A percentile compares a stretch with the other conserved stretches of the same genome.
Evolutionary conservation across 192 early-diverging fungal species (phyloP).

Genomic region (Backusella circina): DNA sequence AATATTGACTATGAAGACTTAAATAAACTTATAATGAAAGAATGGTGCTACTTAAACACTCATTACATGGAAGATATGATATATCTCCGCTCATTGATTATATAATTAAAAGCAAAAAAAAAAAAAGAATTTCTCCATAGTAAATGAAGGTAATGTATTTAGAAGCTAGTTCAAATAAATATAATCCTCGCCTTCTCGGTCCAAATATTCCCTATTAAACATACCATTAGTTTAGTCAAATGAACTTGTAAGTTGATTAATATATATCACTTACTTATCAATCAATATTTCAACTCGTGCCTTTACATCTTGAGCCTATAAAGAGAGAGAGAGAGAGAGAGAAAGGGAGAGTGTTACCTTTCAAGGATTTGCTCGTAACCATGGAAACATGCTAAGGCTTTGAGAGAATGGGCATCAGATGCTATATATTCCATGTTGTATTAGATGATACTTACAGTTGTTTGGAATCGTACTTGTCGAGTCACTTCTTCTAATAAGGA

Average conservation of each 20-base stretch:
- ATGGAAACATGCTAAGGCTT: too few species aligned
- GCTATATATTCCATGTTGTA: conserved; percentile 49
- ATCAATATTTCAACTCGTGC: conserved; percentile 27
- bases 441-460: conserved; percentile 41
- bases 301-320: conserved; percentile 31
- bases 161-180: neutral
- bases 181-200: conserved; percentile 16
- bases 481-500: conserved; percentile 68
- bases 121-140: too few species aligned
- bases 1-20: too few species aligned
- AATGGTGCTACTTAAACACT: too few species aligned
- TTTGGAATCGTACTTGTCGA: conserved; percentile 56
- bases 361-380: too few species aligned
- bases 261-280: conserved; percentile 12
- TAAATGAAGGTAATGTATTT: too few species aligned
- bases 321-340: neutral
- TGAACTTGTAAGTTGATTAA: neutral
- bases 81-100: too few species aligned
- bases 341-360: too few species aligned
- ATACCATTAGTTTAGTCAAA: neutral
- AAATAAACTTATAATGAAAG: too few species aligned
- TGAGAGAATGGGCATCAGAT: too few species aligned
- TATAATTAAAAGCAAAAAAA: too few species aligned
- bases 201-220: conserved; percentile 21
- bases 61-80: too few species aligned